Evolutionary conservation across 2,329 filamentous ascomycete species (phyloP).

Genomic region (Neonectria hederae): DNA sequence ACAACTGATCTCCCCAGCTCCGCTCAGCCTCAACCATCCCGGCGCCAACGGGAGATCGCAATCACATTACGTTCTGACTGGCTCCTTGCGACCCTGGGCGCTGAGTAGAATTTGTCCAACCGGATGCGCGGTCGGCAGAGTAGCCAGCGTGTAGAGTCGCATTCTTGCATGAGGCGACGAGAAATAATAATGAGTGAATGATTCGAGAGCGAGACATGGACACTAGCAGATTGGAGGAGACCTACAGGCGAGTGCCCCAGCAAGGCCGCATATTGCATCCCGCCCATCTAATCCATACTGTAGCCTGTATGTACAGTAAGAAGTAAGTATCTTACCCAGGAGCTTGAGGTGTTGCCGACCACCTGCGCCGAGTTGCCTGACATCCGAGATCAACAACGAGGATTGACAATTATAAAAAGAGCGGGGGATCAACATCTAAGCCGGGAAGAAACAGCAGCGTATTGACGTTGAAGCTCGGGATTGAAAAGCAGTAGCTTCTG

Average conservation of each 20-base stretch:
- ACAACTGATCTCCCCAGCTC: constrained; percentile 13
- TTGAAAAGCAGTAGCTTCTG: background rate
- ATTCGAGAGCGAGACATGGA: background rate
- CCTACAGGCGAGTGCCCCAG: background rate
- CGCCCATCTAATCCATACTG: background rate
- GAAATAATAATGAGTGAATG: background rate
- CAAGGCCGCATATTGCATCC: background rate
- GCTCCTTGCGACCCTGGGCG: background rate
- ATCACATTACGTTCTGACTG: background rate
- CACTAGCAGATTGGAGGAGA: background rate
- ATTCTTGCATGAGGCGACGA: background rate
- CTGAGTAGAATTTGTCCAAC: background rate
- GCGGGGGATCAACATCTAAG: background rate
- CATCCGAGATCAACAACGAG: background rate
- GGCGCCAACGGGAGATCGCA: constrained; percentile 2
- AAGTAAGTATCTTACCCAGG: too few species aligned
- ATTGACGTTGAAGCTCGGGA: background rate
- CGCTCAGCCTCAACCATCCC: background rate
- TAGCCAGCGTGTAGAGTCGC: constrained; percentile 5
- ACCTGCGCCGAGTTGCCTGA: background rate
- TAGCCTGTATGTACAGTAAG: background rate
- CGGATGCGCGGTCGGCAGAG: background rate
- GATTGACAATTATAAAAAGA: background rate
- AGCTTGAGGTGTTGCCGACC: background rate
- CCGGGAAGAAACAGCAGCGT: background rate